Conservation (phyloP, 2,329 filamentous ascomycete genomes). For the Lachnellula cervina region DNA sequence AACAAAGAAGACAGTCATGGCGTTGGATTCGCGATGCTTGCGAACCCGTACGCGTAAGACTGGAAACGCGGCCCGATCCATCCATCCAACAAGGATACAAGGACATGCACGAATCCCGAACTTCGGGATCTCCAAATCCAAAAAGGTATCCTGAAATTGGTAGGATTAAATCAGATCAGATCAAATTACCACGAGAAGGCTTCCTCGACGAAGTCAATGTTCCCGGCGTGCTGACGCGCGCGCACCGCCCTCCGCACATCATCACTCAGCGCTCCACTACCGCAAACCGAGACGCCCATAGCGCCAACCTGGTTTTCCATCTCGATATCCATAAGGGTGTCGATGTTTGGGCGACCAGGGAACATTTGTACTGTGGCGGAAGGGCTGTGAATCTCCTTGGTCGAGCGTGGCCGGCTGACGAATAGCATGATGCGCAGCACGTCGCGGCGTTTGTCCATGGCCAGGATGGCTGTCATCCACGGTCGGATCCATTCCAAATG, state of each 20-base stretch:
- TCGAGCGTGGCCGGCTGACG: slow-evolving; percentile 67
- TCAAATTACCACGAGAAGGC: slow-evolving; percentile 59
- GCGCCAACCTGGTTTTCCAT: slow-evolving; percentile 70
- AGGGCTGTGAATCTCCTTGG: slow-evolving; percentile 76
- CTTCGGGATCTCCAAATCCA: too few species aligned
- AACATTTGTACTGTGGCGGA: slow-evolving; percentile 79
- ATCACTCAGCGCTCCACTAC: slow-evolving; percentile 68
- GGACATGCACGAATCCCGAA: too few species aligned
- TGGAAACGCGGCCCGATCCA: not conserved
- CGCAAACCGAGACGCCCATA: slow-evolving; percentile 70
- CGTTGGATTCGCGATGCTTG: not conserved
- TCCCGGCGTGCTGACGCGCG: slow-evolving; percentile 56
- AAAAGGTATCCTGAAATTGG: too few species aligned
- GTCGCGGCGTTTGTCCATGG: slow-evolving; percentile 69
- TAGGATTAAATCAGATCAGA: slow-evolving; percentile 12
- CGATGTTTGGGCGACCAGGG: slow-evolving; percentile 70
- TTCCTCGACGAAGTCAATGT: slow-evolving; percentile 76
- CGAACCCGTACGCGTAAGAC: not conserved
- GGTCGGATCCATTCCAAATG: slow-evolving; percentile 79
- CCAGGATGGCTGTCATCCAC: slow-evolving; percentile 77
- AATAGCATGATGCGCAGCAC: slow-evolving; percentile 74
- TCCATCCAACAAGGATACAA: not conserved
- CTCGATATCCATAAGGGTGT: slow-evolving; percentile 66
- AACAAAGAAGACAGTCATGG: slow-evolving; percentile 6
- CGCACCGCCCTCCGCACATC: slow-evolving; percentile 67